Percentiles rank a stretch among this genome's conserved stretches.
phyloP scores from a whole-genome alignment of 2,329 filamentous ascomycete genomes.

The Diplodia sapinea region DNA sequence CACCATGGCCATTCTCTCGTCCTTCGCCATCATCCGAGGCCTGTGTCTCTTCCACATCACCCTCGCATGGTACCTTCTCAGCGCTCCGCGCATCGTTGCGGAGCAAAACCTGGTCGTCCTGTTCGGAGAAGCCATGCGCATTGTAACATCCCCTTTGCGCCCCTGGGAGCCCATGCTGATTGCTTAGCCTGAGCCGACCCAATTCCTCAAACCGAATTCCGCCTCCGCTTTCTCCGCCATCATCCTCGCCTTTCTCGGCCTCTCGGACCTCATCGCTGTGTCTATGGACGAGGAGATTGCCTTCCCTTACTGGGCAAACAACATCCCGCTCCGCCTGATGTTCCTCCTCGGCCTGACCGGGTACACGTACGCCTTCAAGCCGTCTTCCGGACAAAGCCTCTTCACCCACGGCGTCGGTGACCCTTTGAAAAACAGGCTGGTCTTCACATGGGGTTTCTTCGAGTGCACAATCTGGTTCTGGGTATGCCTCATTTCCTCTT shows the following conservation, averaged over 20 bases:
- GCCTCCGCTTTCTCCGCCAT: constrained; percentile 71
- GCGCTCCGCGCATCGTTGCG: constrained; percentile 71
- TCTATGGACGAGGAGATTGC: constrained; percentile 52
- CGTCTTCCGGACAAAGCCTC: constrained; percentile 51
- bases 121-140: constrained; percentile 80
- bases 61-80: constrained; percentile 82
- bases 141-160: constrained; percentile 60
- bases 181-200: constrained; percentile 65
- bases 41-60: constrained; percentile 85
- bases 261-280: constrained; percentile 55
- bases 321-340: constrained; percentile 68
- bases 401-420: constrained; percentile 31
- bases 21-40: constrained; percentile 78
- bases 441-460: constrained; percentile 84
- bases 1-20: constrained; percentile 80
- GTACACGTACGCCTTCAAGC: constrained; percentile 69
- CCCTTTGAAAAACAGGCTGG: constrained; percentile 75
- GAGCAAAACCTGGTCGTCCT: constrained; percentile 82
- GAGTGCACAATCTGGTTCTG: constrained; percentile 89
- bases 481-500: constrained; percentile 53
- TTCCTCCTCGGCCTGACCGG: constrained; percentile 66
- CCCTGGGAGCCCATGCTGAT: constrained; percentile 20
- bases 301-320: constrained; percentile 55
- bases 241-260: constrained; percentile 66
- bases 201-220: constrained; percentile 72